These are phyloP conservation scores for Heliosperma pusillum DNA, from an alignment of 148 eudicot species.

Conservation along the genomic window DNA sequence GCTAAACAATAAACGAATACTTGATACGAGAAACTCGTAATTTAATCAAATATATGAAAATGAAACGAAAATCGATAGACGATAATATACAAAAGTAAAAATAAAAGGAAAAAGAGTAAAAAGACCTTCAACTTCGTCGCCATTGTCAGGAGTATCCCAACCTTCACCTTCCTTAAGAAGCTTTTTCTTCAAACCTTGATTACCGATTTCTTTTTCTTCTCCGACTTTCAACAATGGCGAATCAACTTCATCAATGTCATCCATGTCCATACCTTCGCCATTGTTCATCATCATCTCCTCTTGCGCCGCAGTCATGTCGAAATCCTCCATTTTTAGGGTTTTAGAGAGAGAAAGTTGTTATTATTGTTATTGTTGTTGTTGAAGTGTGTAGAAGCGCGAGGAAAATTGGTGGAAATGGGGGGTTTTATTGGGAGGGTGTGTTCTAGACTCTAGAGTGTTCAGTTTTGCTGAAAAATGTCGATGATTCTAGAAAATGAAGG, in stretches of 20 bases:
- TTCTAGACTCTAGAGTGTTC: neutral
- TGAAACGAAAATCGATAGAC: no score
- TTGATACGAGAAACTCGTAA: no score
- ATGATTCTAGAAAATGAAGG: neutral
- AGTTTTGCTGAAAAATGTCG: neutral
- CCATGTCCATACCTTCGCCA: constrained; percentile 47
- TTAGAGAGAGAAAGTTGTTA: constrained; percentile 13
- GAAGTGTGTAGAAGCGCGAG: neutral
- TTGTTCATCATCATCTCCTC: constrained; percentile 41
- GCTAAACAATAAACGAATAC: no score
- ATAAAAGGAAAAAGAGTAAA: neutral
- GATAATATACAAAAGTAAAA: neutral
- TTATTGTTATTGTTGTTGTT: no score
- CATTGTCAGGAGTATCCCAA: constrained; percentile 81
- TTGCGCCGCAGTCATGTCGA: constrained; percentile 62
- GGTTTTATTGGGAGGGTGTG: neutral
- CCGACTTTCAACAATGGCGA: constrained; percentile 55
- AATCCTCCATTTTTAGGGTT: constrained; percentile 47
- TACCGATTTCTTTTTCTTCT: constrained; percentile 81
- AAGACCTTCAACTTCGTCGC: constrained; percentile 87
- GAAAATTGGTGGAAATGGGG: no score
- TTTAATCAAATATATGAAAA: no score
- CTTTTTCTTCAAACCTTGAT: constrained; percentile 80
- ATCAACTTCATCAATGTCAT: constrained; percentile 25
- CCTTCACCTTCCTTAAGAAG: constrained; percentile 80